Evolutionary conservation across 768 basidiomycete species (phyloP).

Genomic region (Mrakia frigida): DNA sequence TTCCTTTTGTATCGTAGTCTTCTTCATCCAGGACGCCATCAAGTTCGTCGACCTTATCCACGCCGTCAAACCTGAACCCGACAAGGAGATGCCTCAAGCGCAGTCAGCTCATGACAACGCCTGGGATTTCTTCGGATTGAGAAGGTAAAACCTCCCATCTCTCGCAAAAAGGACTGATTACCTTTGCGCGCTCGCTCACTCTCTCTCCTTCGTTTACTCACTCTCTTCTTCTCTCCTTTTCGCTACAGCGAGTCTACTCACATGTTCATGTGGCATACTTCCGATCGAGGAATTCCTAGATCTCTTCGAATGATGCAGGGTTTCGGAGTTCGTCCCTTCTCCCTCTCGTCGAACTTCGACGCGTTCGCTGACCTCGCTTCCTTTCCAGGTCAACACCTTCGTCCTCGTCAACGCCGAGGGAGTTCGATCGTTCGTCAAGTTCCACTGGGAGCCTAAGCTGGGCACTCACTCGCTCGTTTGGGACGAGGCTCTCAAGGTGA

Average conservation of each 20-base stretch:
- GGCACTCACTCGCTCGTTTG: constrained; percentile 74
- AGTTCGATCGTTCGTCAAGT: constrained; percentile 77
- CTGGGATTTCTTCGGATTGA: constrained; percentile 48
- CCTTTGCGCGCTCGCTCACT: too few relatives aligned
- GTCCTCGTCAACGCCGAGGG: constrained; percentile 63
- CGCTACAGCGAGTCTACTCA: constrained; percentile 55
- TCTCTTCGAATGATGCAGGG: constrained; percentile 88
- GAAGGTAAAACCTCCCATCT: too few relatives aligned
- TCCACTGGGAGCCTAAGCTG: constrained; percentile 75
- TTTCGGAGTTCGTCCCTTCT: too few relatives aligned
- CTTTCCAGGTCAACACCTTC: constrained; percentile 57
- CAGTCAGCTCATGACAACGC: constrained; percentile 63
- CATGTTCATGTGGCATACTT: constrained; percentile 80
- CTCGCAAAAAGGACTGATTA: too few relatives aligned
- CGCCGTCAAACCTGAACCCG: constrained; percentile 59
- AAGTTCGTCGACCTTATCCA: constrained; percentile 64
- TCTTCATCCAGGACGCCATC: constrained; percentile 54
- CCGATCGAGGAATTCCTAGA: constrained; percentile 75
- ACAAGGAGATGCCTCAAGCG: constrained; percentile 57
- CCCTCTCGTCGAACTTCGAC: too few relatives aligned
- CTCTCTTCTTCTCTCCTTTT: neutral
- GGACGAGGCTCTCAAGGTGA: constrained; percentile 78
- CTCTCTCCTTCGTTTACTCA: neutral
- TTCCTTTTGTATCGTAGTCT: too few relatives aligned
- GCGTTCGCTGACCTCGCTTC: too few relatives aligned